Conservation (phyloP, 495 filamentous ascomycete species). For the Aspergillus heteromorphus region DNA sequence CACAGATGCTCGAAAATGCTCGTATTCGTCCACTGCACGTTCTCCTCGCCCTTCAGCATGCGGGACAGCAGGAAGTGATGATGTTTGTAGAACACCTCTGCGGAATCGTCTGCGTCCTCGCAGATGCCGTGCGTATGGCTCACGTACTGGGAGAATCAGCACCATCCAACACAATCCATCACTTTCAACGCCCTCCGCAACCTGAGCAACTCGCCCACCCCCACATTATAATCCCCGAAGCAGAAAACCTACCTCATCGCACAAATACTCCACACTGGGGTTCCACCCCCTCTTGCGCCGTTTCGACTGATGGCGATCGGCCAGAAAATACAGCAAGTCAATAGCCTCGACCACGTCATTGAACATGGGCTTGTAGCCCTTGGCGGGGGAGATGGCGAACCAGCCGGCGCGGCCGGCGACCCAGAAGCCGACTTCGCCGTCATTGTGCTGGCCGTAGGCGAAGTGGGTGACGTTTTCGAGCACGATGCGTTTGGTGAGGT, state of each 20-base stretch:
- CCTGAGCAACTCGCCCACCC: neutral
- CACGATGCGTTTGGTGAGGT: slow-evolving; percentile 53
- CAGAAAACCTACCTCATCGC: slow-evolving; percentile 36
- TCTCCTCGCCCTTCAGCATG: slow-evolving; percentile 54
- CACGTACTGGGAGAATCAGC: too few species aligned
- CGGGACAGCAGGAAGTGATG: slow-evolving; percentile 49
- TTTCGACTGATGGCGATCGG: slow-evolving; percentile 41
- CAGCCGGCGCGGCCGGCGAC: slow-evolving; percentile 72
- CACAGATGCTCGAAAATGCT: slow-evolving; percentile 49
- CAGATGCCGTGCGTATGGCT: slow-evolving; percentile 41
- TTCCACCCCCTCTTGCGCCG: slow-evolving; percentile 32
- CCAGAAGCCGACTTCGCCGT: slow-evolving; percentile 63
- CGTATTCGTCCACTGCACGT: slow-evolving; percentile 50
- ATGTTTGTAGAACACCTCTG: slow-evolving; percentile 49
- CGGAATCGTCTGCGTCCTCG: slow-evolving; percentile 44
- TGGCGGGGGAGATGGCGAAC: slow-evolving; percentile 65
- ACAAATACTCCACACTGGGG: slow-evolving; percentile 36
- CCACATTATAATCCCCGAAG: neutral
- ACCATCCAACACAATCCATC: too few species aligned
- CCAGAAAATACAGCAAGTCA: slow-evolving; percentile 62
- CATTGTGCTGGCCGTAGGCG: slow-evolving; percentile 62
- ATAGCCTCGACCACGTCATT: slow-evolving; percentile 64
- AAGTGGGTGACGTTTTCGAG: slow-evolving; percentile 58
- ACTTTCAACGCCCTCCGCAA: too few species aligned
- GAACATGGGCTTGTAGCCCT: slow-evolving; percentile 55